Base-by-base conservation (phyloP, 2,329 filamentous ascomycete species). In the Cordyceps cicadae region DNA sequence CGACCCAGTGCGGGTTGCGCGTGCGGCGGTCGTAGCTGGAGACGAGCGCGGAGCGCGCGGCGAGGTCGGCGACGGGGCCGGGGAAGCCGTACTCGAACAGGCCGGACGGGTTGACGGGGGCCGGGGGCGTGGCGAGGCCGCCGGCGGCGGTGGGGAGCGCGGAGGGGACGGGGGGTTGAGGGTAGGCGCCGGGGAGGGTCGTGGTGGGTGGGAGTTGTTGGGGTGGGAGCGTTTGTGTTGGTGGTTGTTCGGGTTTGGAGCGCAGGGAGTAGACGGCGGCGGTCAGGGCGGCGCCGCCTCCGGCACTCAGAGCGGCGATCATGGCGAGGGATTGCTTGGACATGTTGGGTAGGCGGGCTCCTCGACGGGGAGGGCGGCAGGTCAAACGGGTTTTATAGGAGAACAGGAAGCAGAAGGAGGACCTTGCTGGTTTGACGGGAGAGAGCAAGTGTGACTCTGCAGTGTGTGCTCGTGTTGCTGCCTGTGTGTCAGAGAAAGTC, bases 1-100 rank as follows among this genome's bases (percentile, higher is more conserved):
- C 87, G 9, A 92, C 94, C 93, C 93, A 99, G 72, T 89, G 83
- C 34, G 94, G 94, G 76, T 99, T 99, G 71, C 92, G 86, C 49
- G 86, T 88, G 63, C 90, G 87, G 32, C 94, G 90, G 77, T 99
- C 93, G 82, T 88, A 99, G 68, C 89, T 87, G 37, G 92, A 96
- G 65, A 92, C 83, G 59, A 97, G 83, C 39, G 90, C 89, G 29
- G 85, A 78, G 43, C 91, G 87, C 60, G 82, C 82, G 60, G 92
- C 87, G 49, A 96, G 80, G 75, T 99, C 94, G 68, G 87, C 82
- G 45, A 96, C 78, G 37, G 94, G 94, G 62, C 94, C 94, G 0
- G 94, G 93, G 75, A 97, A 97, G 69, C 94, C 89, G 72, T 93
- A 93, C 67, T 92, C 83, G 74, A 92, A 89, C 66, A 93, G 81